phyloP scores from a whole-genome alignment of 164 flowering plant genomes.

The Vitis amurensis region DNA sequence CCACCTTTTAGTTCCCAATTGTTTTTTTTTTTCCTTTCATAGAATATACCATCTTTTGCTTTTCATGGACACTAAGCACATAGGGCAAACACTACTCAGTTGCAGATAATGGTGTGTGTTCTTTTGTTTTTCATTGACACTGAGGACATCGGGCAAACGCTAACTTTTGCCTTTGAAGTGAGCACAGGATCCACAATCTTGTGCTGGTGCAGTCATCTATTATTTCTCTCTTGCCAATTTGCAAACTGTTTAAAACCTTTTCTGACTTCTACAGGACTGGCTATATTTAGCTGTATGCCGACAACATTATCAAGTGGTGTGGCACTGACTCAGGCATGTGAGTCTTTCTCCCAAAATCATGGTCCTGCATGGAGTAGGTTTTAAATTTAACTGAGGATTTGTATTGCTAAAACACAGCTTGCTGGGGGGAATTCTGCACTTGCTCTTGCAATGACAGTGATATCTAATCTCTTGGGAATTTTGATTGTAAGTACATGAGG shows the following conservation, averaged over 20 bases:
- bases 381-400: slow-evolving; percentile 9
- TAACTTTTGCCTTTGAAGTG: neutral
- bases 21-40: too few species aligned
- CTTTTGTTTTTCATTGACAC: too few species aligned
- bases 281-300: slow-evolving; percentile 92
- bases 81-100: too few species aligned
- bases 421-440: slow-evolving; percentile 92
- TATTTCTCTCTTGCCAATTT: slow-evolving; percentile 1
- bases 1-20: too few species aligned
- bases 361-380: neutral
- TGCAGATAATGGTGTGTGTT: too few species aligned
- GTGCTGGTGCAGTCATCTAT: neutral
- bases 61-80: too few species aligned
- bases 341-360: neutral
- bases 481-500: slow-evolving; percentile 57
- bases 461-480: slow-evolving; percentile 80
- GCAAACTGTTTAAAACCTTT: neutral
- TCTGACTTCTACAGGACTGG: slow-evolving; percentile 54
- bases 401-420: slow-evolving; percentile 56
- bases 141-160: too few species aligned
- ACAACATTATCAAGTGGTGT: slow-evolving; percentile 98
- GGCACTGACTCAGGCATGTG: slow-evolving; percentile 74
- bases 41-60: too few species aligned
- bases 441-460: slow-evolving; percentile 88
- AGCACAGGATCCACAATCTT: neutral